phyloP scores from a whole-genome alignment of 2,329 filamentous ascomycete genomes.

The Chaetothyriales sp. region DNA sequence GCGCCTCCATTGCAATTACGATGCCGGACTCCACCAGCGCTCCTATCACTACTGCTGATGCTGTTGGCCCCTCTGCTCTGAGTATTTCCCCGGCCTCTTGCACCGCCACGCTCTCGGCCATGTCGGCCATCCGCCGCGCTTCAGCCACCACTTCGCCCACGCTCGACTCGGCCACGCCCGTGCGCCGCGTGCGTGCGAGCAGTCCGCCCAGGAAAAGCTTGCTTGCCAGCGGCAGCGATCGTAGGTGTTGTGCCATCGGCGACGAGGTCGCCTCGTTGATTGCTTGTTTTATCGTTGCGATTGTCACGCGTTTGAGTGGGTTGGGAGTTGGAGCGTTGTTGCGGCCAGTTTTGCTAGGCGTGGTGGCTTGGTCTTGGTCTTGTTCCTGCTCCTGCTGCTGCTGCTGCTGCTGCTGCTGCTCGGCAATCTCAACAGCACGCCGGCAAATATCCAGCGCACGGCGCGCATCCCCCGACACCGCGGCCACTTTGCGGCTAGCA shows the following conservation, averaged over 20 bases:
- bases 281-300: constrained; percentile 81
- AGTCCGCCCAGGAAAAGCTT: constrained; percentile 80
- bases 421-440: constrained; percentile 85
- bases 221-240: constrained; percentile 62
- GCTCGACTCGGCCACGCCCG: constrained; percentile 73
- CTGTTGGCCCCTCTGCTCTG: constrained; percentile 15
- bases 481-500: constrained; percentile 88
- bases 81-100: constrained; percentile 45
- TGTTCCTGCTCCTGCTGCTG: constrained; percentile 25
- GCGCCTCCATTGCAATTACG: constrained; percentile 60
- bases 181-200: constrained; percentile 62
- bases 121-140: constrained; percentile 52
- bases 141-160: constrained; percentile 86
- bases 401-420: constrained; percentile 47
- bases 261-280: constrained; percentile 92
- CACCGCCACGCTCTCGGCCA: constrained; percentile 43
- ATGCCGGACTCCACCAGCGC: constrained; percentile 80
- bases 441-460: constrained; percentile 90
- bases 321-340: constrained; percentile 14
- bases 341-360: constrained; percentile 31
- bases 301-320: constrained; percentile 56
- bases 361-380: constrained; percentile 22
- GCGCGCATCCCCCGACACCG: constrained; percentile 85
- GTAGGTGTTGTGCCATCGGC: constrained; percentile 78
- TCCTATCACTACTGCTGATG: constrained; percentile 45